Evolutionary conservation across 2,329 filamentous ascomycete genomes (phyloP), one percentile per base, ranked within the genome.

Genomic region (Mycogone perniciosa): DNA sequence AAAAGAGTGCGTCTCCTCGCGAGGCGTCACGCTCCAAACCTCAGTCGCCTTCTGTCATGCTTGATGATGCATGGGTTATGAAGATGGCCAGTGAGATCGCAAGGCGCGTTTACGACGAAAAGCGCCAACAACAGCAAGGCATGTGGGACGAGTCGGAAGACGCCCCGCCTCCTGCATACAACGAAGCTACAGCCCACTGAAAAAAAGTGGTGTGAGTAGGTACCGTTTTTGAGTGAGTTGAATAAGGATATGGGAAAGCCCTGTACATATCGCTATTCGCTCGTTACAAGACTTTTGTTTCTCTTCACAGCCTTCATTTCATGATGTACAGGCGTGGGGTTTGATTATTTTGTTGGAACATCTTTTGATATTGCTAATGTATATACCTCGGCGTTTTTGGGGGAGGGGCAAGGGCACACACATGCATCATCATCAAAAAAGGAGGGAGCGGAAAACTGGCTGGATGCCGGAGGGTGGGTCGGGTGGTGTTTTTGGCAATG

Each of bases 31-130:
- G 43, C 26, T 31, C 46, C 45, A 45, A 50, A 31, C 31, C 35
- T 27, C 46, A 46, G 29, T 4, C 42, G 20, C 47, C 77, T 9
- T 79, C 79, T 0, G 75, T 77, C 30, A 88, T 89, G 44, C 73
- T 89, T 29, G 86, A 90, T 64, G 85, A 89, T 66, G 88, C 88
- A 3, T 93, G 88, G 87, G 86, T 93, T 70, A 83, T 86, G 73
- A 93, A 96, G 73, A 93, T 99, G 81, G 91, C 92, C 5, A 85
- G 85, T 56, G 93, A 97, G 68, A 92, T 97, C 60, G 89, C 90
- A 34, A 77, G 84, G 46, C 86, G 89, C 50, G 89, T 95, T 57
- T 88, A 92, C 58, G 88, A 96, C 59, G 88, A 96, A 70, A 93
- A 96, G 70, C 73, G 76, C 48, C 72, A 75, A 34, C 55, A 54